These are phyloP conservation scores for Microcos paniculata DNA, from an alignment of 345 rosid genomes.

Conservation along the genomic window DNA sequence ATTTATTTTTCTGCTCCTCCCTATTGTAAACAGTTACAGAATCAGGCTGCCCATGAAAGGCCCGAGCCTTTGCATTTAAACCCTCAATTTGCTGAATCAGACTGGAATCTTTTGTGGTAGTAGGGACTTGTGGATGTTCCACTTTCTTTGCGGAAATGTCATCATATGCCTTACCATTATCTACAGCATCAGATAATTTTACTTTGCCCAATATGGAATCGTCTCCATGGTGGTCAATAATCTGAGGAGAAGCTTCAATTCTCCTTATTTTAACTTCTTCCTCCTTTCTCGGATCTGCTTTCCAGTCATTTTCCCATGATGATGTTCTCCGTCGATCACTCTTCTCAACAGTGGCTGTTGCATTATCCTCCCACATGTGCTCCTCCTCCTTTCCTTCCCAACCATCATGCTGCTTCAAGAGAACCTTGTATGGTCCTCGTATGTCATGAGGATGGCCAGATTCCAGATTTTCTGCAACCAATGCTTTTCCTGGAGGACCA, in stretches of 20 bases:
- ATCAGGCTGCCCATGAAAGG: conserved; percentile 33
- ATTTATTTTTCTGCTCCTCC: conserved; percentile 45
- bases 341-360: conserved; percentile 35
- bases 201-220: conserved; percentile 27
- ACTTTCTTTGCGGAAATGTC: conserved; percentile 31
- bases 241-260: conserved; percentile 31
- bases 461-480: conserved; percentile 53
- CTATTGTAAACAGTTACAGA: conserved; percentile 18
- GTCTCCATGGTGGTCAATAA: conserved; percentile 29
- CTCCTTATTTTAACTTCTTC: conserved; percentile 34
- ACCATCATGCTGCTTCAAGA: conserved; percentile 71
- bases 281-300: conserved; percentile 36
- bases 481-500: conserved; percentile 44
- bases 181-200: conserved; percentile 33
- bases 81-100: conserved; percentile 88
- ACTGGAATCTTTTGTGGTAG: conserved; percentile 50
- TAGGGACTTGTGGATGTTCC: conserved; percentile 33
- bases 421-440: conserved; percentile 65
- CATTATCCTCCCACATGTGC: conserved; percentile 49
- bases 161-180: conserved; percentile 32
- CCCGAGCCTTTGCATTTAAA: conserved; percentile 75
- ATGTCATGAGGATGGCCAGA: conserved; percentile 53
- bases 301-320: conserved; percentile 47
- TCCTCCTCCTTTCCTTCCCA: conserved; percentile 58
- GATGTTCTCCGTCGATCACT: conserved; percentile 38